Evolutionary conservation across 2,329 filamentous ascomycete species (phyloP), one percentile per base, ranked within the genome.

Genomic region (Penicillium nordicum): DNA sequence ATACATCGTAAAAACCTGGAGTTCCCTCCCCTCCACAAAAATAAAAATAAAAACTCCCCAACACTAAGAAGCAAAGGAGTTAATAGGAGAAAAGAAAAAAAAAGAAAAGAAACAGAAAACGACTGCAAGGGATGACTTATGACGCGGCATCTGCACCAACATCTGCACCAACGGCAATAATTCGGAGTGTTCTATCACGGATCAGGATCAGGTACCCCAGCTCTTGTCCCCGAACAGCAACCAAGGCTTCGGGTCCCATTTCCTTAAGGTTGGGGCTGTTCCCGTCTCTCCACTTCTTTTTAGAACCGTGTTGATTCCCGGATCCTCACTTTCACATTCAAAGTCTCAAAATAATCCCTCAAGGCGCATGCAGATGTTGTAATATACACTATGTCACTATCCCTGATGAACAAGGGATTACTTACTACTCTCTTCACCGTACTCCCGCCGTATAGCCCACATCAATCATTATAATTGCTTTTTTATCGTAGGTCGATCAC

Each of bases 241-340:
- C 42, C 23, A 54, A 36, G 44, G n/a, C 51, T 42, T 47, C 48
- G 46, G 52, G 23, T 51, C 48, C 50, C 55, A 57, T 46, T 34
- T 34, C 44, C 46, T 23, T 56, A 57, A 58, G 58, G 52, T 60
- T 60, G 56, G 46, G 55, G 40, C 50, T 54, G 44, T 58, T 56
- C 42, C 49, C 53, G 53, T 52, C 48, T 55, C 48, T 55, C 53
- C 53, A 55, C 53, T 37, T 25, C 18, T 14, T 37, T 11, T 27
- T 14, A n/a, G n/a, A 16, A 18, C 18, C 18, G 18, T 18, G 38
- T 41, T 25, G 7, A 41, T 41, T 23, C n/a, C 5, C n/a, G 6
- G n/a, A 18, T 11, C 5, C 12, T 41, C 21, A 10, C 14, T 14
- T 18, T 11, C 16, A 43, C 16, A 27, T 43, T 21, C 27, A 45